A percentile compares a stretch with the other conserved stretches of the same genome.
Conservation (phyloP, 2,329 filamentous ascomycete genomes). For the Trichoderma sp. region DNA sequence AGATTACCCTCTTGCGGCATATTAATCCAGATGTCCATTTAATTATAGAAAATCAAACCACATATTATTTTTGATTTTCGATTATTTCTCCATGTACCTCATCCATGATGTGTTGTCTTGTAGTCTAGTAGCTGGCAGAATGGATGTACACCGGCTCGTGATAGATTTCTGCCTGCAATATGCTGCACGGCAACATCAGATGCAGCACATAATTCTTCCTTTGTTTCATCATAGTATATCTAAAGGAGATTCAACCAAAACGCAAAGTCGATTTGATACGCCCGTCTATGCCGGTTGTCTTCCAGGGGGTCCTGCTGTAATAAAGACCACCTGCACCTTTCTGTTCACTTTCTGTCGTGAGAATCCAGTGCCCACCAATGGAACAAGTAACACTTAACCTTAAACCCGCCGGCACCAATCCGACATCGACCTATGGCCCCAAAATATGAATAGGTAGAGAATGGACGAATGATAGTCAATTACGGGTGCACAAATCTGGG, state of each 20-base stretch:
- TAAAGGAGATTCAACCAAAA: background rate
- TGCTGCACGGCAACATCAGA: background rate
- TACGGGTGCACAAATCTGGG: background rate
- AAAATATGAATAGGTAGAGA: background rate
- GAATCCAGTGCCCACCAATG: background rate
- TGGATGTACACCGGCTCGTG: background rate
- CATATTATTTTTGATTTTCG: too few relatives aligned
- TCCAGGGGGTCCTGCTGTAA: background rate
- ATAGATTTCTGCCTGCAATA: background rate
- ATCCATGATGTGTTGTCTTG: too few relatives aligned
- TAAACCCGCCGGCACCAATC: background rate
- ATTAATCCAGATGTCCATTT: too few relatives aligned
- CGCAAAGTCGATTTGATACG: background rate
- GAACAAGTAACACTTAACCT: background rate
- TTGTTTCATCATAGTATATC: background rate
- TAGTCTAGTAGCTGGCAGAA: too few relatives aligned
- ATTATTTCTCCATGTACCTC: too few relatives aligned
- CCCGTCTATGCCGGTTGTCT: background rate
- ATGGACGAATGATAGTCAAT: background rate
- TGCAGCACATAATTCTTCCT: background rate
- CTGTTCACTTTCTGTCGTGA: background rate
- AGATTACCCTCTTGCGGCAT: too few relatives aligned
- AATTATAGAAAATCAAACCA: too few relatives aligned
- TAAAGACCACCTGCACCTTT: background rate
- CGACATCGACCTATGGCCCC: background rate